A percentile compares a stretch with the other conserved stretches of the same genome.
Evolutionary conservation across 768 basidiomycete species (phyloP).

Genomic region (Mrakia hoshinonis): DNA sequence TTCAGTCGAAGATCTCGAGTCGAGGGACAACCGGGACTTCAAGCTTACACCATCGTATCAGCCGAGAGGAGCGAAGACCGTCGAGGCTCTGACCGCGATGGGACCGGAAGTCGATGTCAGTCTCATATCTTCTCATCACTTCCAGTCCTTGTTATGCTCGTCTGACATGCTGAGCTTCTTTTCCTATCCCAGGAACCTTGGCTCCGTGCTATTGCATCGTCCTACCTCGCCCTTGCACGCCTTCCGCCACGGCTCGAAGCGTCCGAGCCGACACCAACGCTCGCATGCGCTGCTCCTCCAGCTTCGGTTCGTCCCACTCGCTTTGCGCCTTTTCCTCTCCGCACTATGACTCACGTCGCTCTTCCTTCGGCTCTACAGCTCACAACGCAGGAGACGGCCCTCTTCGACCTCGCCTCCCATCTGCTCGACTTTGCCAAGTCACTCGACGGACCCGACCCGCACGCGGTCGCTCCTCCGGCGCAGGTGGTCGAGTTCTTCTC

Average conservation of each 20-base stretch:
- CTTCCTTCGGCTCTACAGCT: no score
- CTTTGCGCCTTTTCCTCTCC: no score
- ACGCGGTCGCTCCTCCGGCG: no score
- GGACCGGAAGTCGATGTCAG: constrained; percentile 60
- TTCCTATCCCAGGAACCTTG: constrained; percentile 63
- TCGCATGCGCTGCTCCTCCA: not conserved
- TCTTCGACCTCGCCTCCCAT: no score
- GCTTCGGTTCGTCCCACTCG: not conserved
- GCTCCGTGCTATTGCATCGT: constrained; percentile 61
- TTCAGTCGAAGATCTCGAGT: constrained; percentile 34
- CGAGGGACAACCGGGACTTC: constrained; percentile 82
- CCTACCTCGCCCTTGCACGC: constrained; percentile 62
- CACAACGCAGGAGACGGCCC: no score
- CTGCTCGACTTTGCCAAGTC: no score
- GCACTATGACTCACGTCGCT: no score
- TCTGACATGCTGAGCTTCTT: not conserved
- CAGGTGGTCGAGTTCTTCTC: no score
- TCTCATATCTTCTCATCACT: constrained; percentile 22
- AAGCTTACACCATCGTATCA: constrained; percentile 70
- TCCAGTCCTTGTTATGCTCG: not conserved
- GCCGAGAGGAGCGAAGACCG: constrained; percentile 47
- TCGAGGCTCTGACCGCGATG: constrained; percentile 61
- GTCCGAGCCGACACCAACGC: not conserved
- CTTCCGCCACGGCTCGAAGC: not conserved
- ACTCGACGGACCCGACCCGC: no score